Conservation (phyloP, 345 rosid species). For the Fremontodendron californicum region DNA sequence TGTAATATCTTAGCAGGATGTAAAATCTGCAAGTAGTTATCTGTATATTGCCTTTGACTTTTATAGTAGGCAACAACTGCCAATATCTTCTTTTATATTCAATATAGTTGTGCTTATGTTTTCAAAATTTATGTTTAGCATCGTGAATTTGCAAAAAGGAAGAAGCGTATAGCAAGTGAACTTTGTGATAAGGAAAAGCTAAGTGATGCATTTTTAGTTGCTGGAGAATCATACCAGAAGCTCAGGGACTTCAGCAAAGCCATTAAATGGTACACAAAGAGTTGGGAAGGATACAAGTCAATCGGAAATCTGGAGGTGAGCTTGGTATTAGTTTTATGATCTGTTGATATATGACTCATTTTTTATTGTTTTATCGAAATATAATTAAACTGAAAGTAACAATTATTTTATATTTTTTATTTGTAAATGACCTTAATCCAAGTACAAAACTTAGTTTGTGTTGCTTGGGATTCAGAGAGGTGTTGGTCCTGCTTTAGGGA, state of each 20-base stretch:
- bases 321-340: slow-evolving; percentile 17
- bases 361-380: slow-evolving; percentile 9
- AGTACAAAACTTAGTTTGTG: not conserved
- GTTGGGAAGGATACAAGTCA: slow-evolving; percentile 64
- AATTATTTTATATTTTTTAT: not conserved
- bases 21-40: not conserved
- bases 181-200: slow-evolving; percentile 84
- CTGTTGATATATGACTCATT: slow-evolving; percentile 3
- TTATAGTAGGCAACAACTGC: not conserved
- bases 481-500: slow-evolving; percentile 1
- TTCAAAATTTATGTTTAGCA: slow-evolving; percentile 47
- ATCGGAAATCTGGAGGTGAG: slow-evolving; percentile 82
- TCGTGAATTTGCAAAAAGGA: slow-evolving; percentile 68
- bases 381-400: not conserved
- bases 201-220: slow-evolving; percentile 65
- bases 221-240: slow-evolving; percentile 87
- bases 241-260: slow-evolving; percentile 73
- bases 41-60: not conserved
- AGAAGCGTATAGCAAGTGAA: slow-evolving; percentile 63
- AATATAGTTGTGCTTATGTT: slow-evolving; percentile 19
- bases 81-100: not conserved
- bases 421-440: slow-evolving; percentile 4
- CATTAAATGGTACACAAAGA: slow-evolving; percentile 63
- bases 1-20: not conserved
- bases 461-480: slow-evolving; percentile 13